These are phyloP conservation scores for Penicillium sumatraense DNA, from an alignment of 2,329 filamentous ascomycete genomes.

Conservation along the genomic window DNA sequence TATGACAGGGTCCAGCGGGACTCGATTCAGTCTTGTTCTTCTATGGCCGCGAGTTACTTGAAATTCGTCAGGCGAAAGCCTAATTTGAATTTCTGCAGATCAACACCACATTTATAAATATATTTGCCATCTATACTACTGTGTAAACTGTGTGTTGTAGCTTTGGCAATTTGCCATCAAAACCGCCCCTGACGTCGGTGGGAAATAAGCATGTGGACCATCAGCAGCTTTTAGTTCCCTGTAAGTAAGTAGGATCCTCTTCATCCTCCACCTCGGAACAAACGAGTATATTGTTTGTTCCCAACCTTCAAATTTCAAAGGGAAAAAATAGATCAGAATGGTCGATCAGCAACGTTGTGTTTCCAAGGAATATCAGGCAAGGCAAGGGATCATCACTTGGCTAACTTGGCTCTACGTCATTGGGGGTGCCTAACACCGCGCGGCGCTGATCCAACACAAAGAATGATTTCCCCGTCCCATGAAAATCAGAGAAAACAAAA, in stretches of 20 bases:
- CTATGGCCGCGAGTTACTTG: too few species aligned
- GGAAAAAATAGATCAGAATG: background rate
- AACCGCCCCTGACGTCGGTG: background rate
- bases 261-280: background rate
- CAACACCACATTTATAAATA: too few species aligned
- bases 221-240: background rate
- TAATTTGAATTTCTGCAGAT: too few species aligned
- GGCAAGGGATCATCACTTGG: slow-evolving; percentile 5
- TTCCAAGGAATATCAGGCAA: background rate
- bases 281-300: background rate
- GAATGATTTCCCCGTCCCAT: background rate
- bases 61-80: too few species aligned
- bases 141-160: too few species aligned
- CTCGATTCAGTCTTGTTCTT: background rate
- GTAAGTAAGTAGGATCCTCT: background rate
- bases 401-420: slow-evolving; percentile 2
- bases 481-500: too few species aligned
- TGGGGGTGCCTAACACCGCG: background rate
- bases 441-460: background rate
- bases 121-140: too few species aligned
- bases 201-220: background rate
- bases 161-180: too few species aligned
- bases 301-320: background rate
- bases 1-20: background rate
- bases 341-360: too few species aligned